Percentiles rank a stretch among this genome's conserved stretches.
Evolutionary conservation across 2,329 filamentous ascomycete genomes (phyloP).

Genomic region (Thielaviopsis populi): DNA sequence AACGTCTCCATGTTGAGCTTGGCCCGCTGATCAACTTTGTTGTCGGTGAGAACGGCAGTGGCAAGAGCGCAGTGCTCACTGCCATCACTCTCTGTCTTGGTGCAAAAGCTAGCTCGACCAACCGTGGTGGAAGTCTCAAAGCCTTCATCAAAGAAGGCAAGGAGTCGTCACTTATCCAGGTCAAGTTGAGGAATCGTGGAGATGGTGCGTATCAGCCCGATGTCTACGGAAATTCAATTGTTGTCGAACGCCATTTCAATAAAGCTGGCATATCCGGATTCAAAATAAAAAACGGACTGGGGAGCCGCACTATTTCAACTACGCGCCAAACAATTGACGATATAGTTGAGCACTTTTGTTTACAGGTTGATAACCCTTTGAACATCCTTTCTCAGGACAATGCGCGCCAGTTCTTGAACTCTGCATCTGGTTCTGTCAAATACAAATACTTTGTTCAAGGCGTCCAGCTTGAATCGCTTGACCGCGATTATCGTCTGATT

Average conservation of each 20-base stretch:
- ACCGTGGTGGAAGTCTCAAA: constrained; percentile 78
- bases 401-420: constrained; percentile 81
- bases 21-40: constrained; percentile 96
- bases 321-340: constrained; percentile 82
- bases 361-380: constrained; percentile 94
- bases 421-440: constrained; percentile 67
- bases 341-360: constrained; percentile 79
- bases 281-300: constrained; percentile 59
- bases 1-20: constrained; percentile 64
- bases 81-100: constrained; percentile 90
- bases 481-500: constrained; percentile 78
- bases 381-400: constrained; percentile 93
- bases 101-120: constrained; percentile 82
- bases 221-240: constrained; percentile 69
- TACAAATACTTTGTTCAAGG: constrained; percentile 95
- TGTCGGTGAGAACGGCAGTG: constrained; percentile 92
- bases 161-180: constrained; percentile 59
- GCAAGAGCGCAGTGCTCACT: constrained; percentile 90
- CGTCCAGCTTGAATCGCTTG: constrained; percentile 81
- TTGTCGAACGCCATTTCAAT: constrained; percentile 80
- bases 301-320: constrained; percentile 56
- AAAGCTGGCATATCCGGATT: constrained; percentile 62
- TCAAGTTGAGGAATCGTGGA: constrained; percentile 84
- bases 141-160: constrained; percentile 80
- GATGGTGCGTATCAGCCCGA: constrained; percentile 70